Base-by-base conservation (phyloP, 371 early-diverging fungal genomes). In the Nematocida ausubeli region DNA sequence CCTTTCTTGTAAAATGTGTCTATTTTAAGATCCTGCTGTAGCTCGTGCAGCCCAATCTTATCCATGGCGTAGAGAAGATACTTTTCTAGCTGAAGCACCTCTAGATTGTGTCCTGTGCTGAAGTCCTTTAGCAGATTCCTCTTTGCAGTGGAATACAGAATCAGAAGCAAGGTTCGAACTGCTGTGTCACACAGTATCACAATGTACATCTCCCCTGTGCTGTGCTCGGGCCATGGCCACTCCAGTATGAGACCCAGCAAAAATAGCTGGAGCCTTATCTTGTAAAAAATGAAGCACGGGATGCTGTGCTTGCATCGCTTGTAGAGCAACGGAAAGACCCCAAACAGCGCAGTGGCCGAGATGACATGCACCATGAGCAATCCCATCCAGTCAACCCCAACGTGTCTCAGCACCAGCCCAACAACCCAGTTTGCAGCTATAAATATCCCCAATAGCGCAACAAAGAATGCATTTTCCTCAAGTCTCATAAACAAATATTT, bases 81-180 rank as follows among this genome's bases (percentile, higher is more conserved):
- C 69, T 69, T 80, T 57, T 84, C 82, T 24, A 84, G 44, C 50
- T 52, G 67, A 3, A 84, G 58, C 6, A 84, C 82, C 26, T 84
- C 82, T 39, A 63, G 26, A 49, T 75, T 73, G 26, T 70, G 70
- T 30, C 84, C 84, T 9, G 80, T 78, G 28, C 67, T 50, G 42
- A 84, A 40, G 51, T 54, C 72, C 62, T 79, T 72, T 34, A 80
- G 55, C 44, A 82, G 56, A 51, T 63, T 70, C 28, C 34, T 68
- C 37, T 62, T 71, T 44, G 78, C 55, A 24, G 42, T 28, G 40
- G 73, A 70, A 60, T 81, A 82, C 3, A 79, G n/a, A 28, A 47
- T 40, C 51, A 64, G 50, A 47, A 75, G 56, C 34, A 51, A 7
- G 5, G 32, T 22, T 42, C 65, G 16, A 5, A 75, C 47, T 24